Conservation (phyloP, 441 rosid species). For the Erodium chrysanthum region DNA sequence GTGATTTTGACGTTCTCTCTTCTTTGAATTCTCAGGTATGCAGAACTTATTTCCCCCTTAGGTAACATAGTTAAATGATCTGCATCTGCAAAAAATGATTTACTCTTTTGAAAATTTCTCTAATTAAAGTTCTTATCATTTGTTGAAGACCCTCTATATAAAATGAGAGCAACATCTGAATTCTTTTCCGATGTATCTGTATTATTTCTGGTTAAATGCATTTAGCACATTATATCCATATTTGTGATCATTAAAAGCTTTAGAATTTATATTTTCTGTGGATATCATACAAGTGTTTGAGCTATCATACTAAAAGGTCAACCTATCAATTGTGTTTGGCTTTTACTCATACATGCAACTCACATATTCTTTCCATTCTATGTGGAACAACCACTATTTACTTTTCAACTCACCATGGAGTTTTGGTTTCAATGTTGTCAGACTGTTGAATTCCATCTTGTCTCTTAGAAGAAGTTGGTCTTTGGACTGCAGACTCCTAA, state of each 20-base stretch:
- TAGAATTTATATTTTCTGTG: neutral
- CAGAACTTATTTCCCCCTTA: conserved; percentile 2
- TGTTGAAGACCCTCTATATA: neutral
- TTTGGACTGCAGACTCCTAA: neutral
- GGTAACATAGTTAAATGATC: neutral
- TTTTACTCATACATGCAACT: no score
- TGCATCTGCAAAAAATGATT: conserved; percentile 5
- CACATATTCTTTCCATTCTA: no score
- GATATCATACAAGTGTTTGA: neutral
- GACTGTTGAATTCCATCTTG: neutral
- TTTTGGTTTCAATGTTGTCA: neutral
- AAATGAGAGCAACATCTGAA: neutral
- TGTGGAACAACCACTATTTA: neutral
- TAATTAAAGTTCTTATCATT: neutral
- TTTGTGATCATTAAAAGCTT: neutral
- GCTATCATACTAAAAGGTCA: no score
- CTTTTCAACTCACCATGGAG: neutral
- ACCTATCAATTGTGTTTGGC: no score
- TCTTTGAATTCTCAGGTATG: conserved; percentile 96
- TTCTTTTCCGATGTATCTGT: neutral
- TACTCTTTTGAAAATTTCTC: neutral
- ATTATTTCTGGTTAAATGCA: neutral
- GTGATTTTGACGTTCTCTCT: conserved; percentile 79
- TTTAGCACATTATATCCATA: neutral
- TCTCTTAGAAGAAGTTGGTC: neutral